Conservation (phyloP, 2,329 filamentous ascomycete genomes). For the Aspergillus ustus region DNA sequence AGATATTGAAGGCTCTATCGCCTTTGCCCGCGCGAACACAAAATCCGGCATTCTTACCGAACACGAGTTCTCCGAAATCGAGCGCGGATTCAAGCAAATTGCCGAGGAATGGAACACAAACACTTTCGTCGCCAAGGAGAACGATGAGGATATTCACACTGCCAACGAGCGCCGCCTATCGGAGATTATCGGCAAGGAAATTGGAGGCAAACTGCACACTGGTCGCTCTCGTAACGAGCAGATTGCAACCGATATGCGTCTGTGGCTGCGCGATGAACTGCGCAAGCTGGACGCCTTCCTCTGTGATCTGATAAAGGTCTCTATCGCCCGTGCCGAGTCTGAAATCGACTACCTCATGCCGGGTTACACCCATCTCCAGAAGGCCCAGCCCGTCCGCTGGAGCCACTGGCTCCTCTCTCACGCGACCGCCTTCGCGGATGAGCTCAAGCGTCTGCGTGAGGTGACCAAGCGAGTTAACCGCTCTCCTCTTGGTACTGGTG, state of each 20-base stretch:
- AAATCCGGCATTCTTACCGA: conserved; percentile 74
- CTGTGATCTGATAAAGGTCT: conserved; percentile 70
- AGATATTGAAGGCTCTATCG: conserved; percentile 79
- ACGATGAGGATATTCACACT: conserved; percentile 67
- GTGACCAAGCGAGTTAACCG: conserved; percentile 75
- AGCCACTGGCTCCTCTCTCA: conserved; percentile 81
- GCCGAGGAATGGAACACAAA: conserved; percentile 49
- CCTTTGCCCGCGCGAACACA: conserved; percentile 79
- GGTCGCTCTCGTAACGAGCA: conserved; percentile 88
- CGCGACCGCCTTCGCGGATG: conserved; percentile 70
- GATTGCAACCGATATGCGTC: conserved; percentile 84
- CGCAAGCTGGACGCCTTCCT: conserved; percentile 71
- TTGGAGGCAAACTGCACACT: conserved; percentile 88
- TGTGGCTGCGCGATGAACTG: conserved; percentile 82
- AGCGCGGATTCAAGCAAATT: conserved; percentile 68
- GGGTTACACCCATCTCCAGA: conserved; percentile 85
- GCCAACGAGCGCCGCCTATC: conserved; percentile 74
- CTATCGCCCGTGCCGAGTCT: conserved; percentile 69
- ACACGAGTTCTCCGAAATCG: conserved; percentile 75
- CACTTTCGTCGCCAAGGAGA: conserved; percentile 42
- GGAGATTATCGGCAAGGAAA: conserved; percentile 84
- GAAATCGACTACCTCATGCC: conserved; percentile 83
- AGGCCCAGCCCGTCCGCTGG: conserved; percentile 80
- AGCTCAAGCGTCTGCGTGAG: conserved; percentile 77
- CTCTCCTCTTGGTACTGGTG: conserved; percentile 73